Conservation (phyloP, 768 basidiomycete genomes). For the Naganishia kalamii region DNA sequence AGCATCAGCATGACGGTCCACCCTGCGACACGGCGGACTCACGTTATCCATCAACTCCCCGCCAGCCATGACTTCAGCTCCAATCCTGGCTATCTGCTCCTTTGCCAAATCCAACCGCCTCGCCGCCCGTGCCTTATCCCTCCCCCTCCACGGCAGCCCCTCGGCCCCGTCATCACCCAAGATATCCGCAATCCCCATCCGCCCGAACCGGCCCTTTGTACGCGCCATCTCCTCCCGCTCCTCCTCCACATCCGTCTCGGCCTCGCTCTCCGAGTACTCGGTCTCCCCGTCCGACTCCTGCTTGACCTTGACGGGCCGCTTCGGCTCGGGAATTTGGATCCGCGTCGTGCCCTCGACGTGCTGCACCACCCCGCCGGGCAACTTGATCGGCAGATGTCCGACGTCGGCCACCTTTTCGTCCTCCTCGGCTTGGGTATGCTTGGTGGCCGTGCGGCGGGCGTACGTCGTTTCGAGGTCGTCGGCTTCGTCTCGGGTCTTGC, state of each 20-base stretch:
- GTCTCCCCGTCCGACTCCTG: slow-evolving; percentile 27
- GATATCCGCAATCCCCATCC: slow-evolving; percentile 44
- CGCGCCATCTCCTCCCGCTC: slow-evolving; percentile 37
- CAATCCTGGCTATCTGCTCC: slow-evolving; percentile 87
- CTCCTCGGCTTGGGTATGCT: slow-evolving; percentile 5
- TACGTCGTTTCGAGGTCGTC: slow-evolving; percentile 62
- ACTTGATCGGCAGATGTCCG: slow-evolving; percentile 68
- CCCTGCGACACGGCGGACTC: slow-evolving; percentile 40
- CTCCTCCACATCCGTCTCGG: slow-evolving; percentile 34
- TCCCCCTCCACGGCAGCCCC: slow-evolving; percentile 48
- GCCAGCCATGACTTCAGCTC: slow-evolving; percentile 87
- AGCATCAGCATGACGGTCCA: not conserved
- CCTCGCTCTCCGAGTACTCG: slow-evolving; percentile 26
- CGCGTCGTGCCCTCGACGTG: slow-evolving; percentile 41
- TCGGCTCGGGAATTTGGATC: slow-evolving; percentile 29
- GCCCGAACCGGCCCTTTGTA: slow-evolving; percentile 40
- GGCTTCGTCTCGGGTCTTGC: slow-evolving; percentile 55
- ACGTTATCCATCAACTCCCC: slow-evolving; percentile 79
- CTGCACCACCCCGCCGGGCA: slow-evolving; percentile 70
- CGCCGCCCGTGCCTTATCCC: slow-evolving; percentile 48
- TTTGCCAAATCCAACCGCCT: slow-evolving; percentile 65
- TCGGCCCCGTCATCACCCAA: slow-evolving; percentile 33
- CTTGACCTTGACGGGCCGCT: slow-evolving; percentile 30
- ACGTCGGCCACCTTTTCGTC: slow-evolving; percentile 36
- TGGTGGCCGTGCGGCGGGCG: slow-evolving; percentile 54